phyloP scores from a whole-genome alignment of 2,329 filamentous ascomycete species.

The Exophiala dermatitidis region DNA sequence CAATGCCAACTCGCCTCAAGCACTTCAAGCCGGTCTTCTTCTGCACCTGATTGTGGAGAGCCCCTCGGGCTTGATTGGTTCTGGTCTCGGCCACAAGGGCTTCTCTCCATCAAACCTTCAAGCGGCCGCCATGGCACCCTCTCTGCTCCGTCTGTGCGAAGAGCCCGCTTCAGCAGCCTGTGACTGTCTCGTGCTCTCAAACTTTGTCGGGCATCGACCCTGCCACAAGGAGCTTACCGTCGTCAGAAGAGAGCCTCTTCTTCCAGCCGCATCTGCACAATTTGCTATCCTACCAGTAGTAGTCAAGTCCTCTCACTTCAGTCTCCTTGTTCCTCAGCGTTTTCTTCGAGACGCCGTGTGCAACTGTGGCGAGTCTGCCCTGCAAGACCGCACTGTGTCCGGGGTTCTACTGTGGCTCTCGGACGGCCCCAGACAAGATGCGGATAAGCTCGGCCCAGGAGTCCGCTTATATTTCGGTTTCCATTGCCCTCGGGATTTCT shows the following conservation, averaged over 20 bases:
- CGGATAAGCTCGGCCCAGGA: background rate
- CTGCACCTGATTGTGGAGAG: background rate
- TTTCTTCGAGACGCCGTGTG: no score
- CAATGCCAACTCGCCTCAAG: background rate
- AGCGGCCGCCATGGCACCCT: background rate
- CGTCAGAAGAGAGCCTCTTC: no score
- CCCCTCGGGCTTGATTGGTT: background rate
- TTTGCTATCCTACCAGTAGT: no score
- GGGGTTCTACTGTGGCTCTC: background rate
- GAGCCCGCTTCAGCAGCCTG: background rate
- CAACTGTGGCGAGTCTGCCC: background rate
- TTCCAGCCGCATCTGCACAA: no score
- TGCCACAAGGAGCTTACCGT: no score
- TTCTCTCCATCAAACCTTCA: conserved; percentile 1
- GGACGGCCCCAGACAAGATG: background rate
- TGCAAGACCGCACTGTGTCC: background rate
- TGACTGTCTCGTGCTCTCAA: background rate
- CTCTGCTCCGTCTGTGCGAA: conserved; percentile 2
- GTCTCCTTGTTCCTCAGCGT: no score
- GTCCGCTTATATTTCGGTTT: background rate
- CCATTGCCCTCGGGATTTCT: background rate
- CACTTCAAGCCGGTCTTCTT: background rate
- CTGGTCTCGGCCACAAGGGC: conserved; percentile 1
- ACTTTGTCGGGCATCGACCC: background rate
- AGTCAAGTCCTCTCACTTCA: no score